A percentile compares a stretch with the other conserved stretches of the same genome.
Conservation (phyloP, 2,329 filamentous ascomycete species). For the Malbranchea zuffiana region DNA sequence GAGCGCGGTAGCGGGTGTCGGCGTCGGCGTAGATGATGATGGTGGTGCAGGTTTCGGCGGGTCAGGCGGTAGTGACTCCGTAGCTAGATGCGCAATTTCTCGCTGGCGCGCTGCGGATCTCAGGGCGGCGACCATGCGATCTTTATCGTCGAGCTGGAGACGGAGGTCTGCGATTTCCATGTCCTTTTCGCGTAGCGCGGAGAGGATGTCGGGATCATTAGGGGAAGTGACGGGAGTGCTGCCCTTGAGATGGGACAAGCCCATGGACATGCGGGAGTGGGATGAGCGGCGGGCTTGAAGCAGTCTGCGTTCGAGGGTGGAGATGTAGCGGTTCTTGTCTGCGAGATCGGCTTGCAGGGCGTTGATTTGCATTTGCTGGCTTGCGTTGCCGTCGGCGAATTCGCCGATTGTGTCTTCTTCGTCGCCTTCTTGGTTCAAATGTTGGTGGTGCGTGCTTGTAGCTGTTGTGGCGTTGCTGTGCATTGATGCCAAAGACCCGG, state of each 20-base stretch:
- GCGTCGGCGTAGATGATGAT: too few species aligned
- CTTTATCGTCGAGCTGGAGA: conserved; percentile 83
- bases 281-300: conserved; percentile 83
- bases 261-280: conserved; percentile 73
- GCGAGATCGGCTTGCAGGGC: conserved; percentile 87
- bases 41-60: conserved; percentile 11
- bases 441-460: conserved; percentile 21
- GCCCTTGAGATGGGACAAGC: conserved; percentile 46
- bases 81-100: conserved; percentile 59
- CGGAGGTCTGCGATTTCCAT: conserved; percentile 85
- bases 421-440: conserved; percentile 45
- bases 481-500: conserved; percentile 56
- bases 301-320: conserved; percentile 81
- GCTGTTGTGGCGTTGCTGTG: conserved; percentile 31
- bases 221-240: conserved; percentile 55
- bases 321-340: conserved; percentile 96
- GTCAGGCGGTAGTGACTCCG: conserved; percentile 27
- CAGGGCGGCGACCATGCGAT: conserved; percentile 80
- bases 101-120: conserved; percentile 75
- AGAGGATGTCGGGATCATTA: conserved; percentile 65
- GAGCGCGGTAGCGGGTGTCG: conserved; percentile 13
- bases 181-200: conserved; percentile 75
- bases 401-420: conserved; percentile 69
- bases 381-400: conserved; percentile 76
- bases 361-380: conserved; percentile 70